Base-by-base conservation (phyloP, 805 yeast species). In the Candida ipomoeae region DNA sequence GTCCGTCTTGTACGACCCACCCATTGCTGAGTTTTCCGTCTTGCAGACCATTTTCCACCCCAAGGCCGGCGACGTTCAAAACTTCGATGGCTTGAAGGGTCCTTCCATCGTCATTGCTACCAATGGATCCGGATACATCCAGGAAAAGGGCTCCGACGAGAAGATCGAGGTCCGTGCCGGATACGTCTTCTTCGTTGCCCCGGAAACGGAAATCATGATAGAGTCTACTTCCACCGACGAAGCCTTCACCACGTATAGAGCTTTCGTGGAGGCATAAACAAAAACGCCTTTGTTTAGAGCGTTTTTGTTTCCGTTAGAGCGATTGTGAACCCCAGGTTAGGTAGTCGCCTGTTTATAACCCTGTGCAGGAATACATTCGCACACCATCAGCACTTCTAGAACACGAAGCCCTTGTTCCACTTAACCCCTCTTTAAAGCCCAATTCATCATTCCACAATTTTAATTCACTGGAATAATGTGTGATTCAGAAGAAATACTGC, bases 11-110 rank as follows among this genome's bases (percentile, higher is more conserved):
- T 94, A 84, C 70, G 87, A 94, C 67, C 99, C 99, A 33, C 99
- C 99, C 51, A 94, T 94, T 64, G 96, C 84, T 55, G 99, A 94
- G 75, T 94, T 94, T 63, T 79, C 96, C 5, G 97, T 94, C n/a
- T 77, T 94, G 62, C 90, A 88, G 71, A 85, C 92, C 40, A 79
- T 81, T 42, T 84, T 85, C 62, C 73, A 76, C 46, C 48, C 57
- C 37, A 65, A 70, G 38, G 64, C 75, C 10, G 79, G 77, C 40
- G 74, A 81, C 58, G 66, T 63, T 15, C 87, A 87, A 66, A 62
- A 65, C 35, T 78, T 84, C 59, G 79, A 82, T 48, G 82, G 75
- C 5, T 73, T 94, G 41, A 72, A 81, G 40, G 98, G 98, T 45
- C 97, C 99, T 57, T 87, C 96, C 44, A 85, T 94, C 58, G 67